These are phyloP conservation scores for Pochonia chlamydosporia DNA, from an alignment of 2,329 filamentous ascomycete species.

Conservation along the genomic window DNA sequence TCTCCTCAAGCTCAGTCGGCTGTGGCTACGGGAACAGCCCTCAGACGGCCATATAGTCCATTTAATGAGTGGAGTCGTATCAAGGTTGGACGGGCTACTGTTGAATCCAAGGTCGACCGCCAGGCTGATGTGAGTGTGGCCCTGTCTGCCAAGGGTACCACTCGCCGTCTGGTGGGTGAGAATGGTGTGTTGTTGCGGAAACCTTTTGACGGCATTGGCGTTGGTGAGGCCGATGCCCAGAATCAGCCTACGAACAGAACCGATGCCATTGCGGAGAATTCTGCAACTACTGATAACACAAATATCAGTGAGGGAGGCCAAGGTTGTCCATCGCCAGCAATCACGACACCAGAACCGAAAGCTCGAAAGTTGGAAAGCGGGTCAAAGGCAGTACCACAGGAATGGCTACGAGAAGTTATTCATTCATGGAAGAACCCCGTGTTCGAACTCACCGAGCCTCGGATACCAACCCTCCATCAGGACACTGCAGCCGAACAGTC, in stretches of 20 bases:
- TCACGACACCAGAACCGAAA: not conserved
- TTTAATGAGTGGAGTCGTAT: slow-evolving; percentile 29
- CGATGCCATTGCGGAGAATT: too few species aligned
- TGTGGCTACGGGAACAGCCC: not conserved
- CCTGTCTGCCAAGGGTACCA: not conserved
- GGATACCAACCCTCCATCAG: slow-evolving; percentile 36
- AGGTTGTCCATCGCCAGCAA: not conserved
- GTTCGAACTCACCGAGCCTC: slow-evolving; percentile 48
- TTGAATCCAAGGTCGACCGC: not conserved
- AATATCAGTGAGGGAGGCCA: not conserved
- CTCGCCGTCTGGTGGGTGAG: slow-evolving; percentile 29
- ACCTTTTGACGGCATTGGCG: slow-evolving; percentile 35
- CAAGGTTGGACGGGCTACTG: slow-evolving; percentile 19
- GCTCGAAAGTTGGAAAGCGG: slow-evolving; percentile 4
- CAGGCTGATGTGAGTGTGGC: not conserved
- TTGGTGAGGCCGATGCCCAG: not conserved
- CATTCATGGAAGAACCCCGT: slow-evolving; percentile 69
- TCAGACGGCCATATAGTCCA: not conserved
- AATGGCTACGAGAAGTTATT: slow-evolving; percentile 58
- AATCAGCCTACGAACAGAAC: not conserved
- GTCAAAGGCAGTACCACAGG: slow-evolving; percentile 16
- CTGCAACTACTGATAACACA: not conserved
- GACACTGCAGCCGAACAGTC: slow-evolving; percentile 5
- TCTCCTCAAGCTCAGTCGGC: not conserved
- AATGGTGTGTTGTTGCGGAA: slow-evolving; percentile 35